Base-by-base conservation (phyloP, 306 rosid genomes). In the Cicer bijugum region DNA sequence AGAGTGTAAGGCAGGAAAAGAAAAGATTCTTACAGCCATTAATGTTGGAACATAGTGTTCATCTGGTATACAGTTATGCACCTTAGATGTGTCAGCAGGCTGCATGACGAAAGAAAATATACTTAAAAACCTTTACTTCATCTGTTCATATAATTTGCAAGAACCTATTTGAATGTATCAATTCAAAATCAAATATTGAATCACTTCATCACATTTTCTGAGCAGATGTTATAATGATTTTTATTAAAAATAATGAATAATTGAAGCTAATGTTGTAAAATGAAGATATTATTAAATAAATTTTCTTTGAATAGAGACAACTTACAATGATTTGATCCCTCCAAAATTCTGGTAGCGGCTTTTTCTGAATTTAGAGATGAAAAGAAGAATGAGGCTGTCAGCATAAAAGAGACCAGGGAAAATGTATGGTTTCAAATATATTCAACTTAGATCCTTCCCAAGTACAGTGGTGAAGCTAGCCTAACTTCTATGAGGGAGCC, bases 291-390 rank as follows among this genome's bases (percentile, higher is more conserved):
- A 17, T 52, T 14, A 42, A 70, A 50, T 12, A 63, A 62, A 12
- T 60, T 63, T 55, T 74, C 45, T 15, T 75, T 17, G 69, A 6
- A 77, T 14, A 68, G 50, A 69, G 59, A 62, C 75, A 14, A 84
- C 97, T 91, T 83, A 95, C 99, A 79, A 95, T 75, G 86, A 82
- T 82, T 37, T 38, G 99, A 72, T 87, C 97, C 74, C 97, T 90
- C 97, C 99, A 95, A 90, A 95, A 95, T 84, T 95, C 99, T 48
- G 97, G 99, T 10, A 95, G 85, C 6, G 97, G 89, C 84, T 78
- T 90, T 78, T 88, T 95, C 97, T 95, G 97, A 92, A 82, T 68
- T 50, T 8, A 55, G 58, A 73, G 59, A 79, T 48, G 17, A 59
- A 72, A 59, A 68, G 59, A 55, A 40, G 58, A 55, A 35, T 23